Base-by-base conservation (phyloP, 176 grass and related monocot species). In the Luzula sylvatica region DNA sequence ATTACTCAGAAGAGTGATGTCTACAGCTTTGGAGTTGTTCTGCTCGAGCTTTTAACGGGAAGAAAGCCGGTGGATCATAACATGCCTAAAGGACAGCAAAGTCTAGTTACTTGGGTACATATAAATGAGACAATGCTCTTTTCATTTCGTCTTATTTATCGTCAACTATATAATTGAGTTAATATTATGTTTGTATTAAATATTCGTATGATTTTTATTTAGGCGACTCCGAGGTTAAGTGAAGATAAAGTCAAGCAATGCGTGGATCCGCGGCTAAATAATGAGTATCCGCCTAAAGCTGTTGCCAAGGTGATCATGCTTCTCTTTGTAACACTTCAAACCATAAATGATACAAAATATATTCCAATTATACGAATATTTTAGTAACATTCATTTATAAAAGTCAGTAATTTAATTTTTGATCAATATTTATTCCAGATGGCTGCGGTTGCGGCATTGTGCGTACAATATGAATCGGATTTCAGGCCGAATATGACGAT, bases 201-300 rank as follows among this genome's bases (percentile, higher is more conserved):
- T 71, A 15, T 20, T 53, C 19, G 3, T 8, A 16, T 32, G 2
- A 3, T 70, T 9, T 46, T 26, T 7, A 77, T 38, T 78, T 35
- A 96, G 84, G 90, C 90, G 16, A 96, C 90, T 56, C 84, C 90
- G 12, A 86, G 84, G 3, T 48, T 96, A 43, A 96, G 90, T 43
- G 90, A 96, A 87, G 90, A 96, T 50, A 96, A 96, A 44, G 90
- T 96, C 8, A 96, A 82, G 62, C 90, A 96, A 65, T 96, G 90
- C 58, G 74, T 96, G 35, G 90, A 96, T 53, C 84, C 84, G 14
- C 88, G 78, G 67, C 65, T 89, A 2, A 78, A 74, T 40, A 58
- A 86, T 56, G 81, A 89, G 18, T 96, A 86, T 49, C 90, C 84
- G 5, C 90, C 90, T 21, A 96, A 96, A 55, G 90, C 90, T 3